A percentile compares a stretch with the other conserved stretches of the same genome.
Evolutionary conservation across 1,139 yeast species (phyloP).

Genomic region (Candida albicans): DNA sequence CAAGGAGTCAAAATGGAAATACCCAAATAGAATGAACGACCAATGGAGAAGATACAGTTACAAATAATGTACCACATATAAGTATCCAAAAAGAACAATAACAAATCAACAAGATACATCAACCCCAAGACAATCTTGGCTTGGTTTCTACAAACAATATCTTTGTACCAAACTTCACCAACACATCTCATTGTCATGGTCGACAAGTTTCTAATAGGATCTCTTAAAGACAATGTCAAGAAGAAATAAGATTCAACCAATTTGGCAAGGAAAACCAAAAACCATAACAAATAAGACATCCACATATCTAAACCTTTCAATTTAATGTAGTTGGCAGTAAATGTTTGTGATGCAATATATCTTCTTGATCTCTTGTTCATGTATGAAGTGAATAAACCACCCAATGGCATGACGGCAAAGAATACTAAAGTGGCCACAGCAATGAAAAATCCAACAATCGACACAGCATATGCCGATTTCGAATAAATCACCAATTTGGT

Average conservation of each 20-base stretch:
- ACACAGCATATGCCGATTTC: slow-evolving; percentile 75
- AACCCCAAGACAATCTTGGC: slow-evolving; percentile 85
- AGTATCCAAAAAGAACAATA: slow-evolving; percentile 96
- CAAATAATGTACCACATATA: slow-evolving; percentile 97
- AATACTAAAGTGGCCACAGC: slow-evolving; percentile 81
- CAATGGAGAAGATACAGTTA: slow-evolving; percentile 93
- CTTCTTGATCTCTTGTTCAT: slow-evolving; percentile 86
- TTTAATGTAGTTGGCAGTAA: slow-evolving; percentile 86
- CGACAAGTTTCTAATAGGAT: slow-evolving; percentile 76
- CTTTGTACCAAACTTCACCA: slow-evolving; percentile 91
- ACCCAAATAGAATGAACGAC: slow-evolving; percentile 97
- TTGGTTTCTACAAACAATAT: slow-evolving; percentile 75
- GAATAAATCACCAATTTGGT: slow-evolving; percentile 70
- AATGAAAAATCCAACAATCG: slow-evolving; percentile 87
- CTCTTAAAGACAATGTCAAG: slow-evolving; percentile 86
- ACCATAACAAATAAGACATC: slow-evolving; percentile 93
- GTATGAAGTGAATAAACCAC: slow-evolving; percentile 93
- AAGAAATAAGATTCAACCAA: slow-evolving; percentile 89
- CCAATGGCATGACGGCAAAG: slow-evolving; percentile 94
- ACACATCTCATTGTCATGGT: slow-evolving; percentile 51
- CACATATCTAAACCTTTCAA: slow-evolving; percentile 91
- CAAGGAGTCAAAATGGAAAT: slow-evolving; percentile 97
- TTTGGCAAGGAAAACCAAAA: slow-evolving; percentile 84
- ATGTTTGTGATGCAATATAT: slow-evolving; percentile 91
- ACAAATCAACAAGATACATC: slow-evolving; percentile 88